Base-by-base conservation (phyloP, 495 filamentous ascomycete genomes). In the Xylaria sp. region DNA sequence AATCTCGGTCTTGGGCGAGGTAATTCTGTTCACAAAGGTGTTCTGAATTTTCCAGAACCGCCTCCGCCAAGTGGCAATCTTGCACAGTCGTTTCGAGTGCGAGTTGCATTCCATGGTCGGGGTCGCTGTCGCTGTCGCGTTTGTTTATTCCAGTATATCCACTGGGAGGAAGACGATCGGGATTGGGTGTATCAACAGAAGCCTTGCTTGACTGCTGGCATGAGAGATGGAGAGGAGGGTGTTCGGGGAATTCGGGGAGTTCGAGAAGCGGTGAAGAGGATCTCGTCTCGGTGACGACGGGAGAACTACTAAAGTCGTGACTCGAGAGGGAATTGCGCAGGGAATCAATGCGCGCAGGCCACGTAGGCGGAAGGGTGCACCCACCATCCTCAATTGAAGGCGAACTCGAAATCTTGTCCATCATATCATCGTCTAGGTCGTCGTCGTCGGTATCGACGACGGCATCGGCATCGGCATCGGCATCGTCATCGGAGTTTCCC, bases 381-480 rank as follows among this genome's bases (percentile, higher is more conserved):
- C 84, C 88, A 99, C 96, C 96, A 88, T 99, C 97, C 81, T 96
- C 93, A 80, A 99, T 99, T 67, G 95, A 98, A 72, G 96, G 96
- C 73, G 95, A 97, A 80, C 95, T 98, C 61, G 94, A 97, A 58
- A 99, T 97, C 82, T 95, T 95, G 84, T 98, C 96, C 91, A 95
- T 93, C 84, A 95, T 92, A 78, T 98, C 96, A 73, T 93, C 91
- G 76, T 97, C 95, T 79, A 93, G 78, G 67, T 89, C 84, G 72
- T 72, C 70, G n/a, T 93, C 90, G 76, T 95, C 93, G 63, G 77
- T 79, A 50, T 85, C 79, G 41, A 87, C 88, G 73, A 94, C 94
- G 46, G 88, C 86, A 74, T 94, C 93, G 50, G 84, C 89, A 72
- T 93, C 94, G 46, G 88, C 86, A 74, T 94, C 93, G 50, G 84